phyloP scores from a whole-genome alignment of 2,329 filamentous ascomycete species.

The Rosellinia necatrix region DNA sequence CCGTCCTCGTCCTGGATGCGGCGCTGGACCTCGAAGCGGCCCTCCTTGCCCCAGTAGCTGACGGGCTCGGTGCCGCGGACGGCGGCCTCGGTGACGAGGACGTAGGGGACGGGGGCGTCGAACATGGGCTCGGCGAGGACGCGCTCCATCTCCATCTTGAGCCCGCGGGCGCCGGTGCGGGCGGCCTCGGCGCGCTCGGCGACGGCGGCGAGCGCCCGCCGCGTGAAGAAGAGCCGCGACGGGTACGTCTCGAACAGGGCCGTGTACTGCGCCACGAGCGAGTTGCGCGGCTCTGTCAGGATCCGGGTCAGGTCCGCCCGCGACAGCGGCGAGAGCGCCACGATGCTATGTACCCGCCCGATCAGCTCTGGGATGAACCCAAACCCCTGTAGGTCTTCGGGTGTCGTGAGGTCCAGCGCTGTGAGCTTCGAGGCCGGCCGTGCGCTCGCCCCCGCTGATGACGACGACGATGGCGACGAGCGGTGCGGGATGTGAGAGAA shows the following conservation, averaged over 20 bases:
- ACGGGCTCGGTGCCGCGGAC: slow-evolving; percentile 65
- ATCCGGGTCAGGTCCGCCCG: slow-evolving; percentile 76
- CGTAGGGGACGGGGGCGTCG: slow-evolving; percentile 76
- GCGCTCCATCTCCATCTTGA: slow-evolving; percentile 81
- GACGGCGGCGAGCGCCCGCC: slow-evolving; percentile 77
- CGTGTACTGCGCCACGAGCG: slow-evolving; percentile 84
- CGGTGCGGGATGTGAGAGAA: slow-evolving; percentile 64
- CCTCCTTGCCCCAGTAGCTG: slow-evolving; percentile 70
- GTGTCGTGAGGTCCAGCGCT: slow-evolving; percentile 72
- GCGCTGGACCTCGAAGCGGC: slow-evolving; percentile 70
- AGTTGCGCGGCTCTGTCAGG: slow-evolving; percentile 89
- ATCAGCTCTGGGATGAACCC: slow-evolving; percentile 96
- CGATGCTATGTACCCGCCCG: slow-evolving; percentile 89
- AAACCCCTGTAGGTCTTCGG: slow-evolving; percentile 78
- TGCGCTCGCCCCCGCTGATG: too few relatives aligned
- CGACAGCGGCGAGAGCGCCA: slow-evolving; percentile 78
- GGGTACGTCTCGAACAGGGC: slow-evolving; percentile 82
- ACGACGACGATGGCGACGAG: slow-evolving; percentile 40
- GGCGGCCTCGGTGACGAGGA: slow-evolving; percentile 73
- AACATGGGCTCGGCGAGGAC: slow-evolving; percentile 82
- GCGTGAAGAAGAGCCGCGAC: slow-evolving; percentile 82
- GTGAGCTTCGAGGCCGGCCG: slow-evolving; percentile 55
- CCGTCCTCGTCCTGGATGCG: slow-evolving; percentile 67
- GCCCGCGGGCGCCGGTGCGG: slow-evolving; percentile 76
- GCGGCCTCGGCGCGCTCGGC: slow-evolving; percentile 67